These are phyloP conservation scores for Salix koriyanagi DNA, from an alignment of 345 rosid species.

Conservation along the genomic window DNA sequence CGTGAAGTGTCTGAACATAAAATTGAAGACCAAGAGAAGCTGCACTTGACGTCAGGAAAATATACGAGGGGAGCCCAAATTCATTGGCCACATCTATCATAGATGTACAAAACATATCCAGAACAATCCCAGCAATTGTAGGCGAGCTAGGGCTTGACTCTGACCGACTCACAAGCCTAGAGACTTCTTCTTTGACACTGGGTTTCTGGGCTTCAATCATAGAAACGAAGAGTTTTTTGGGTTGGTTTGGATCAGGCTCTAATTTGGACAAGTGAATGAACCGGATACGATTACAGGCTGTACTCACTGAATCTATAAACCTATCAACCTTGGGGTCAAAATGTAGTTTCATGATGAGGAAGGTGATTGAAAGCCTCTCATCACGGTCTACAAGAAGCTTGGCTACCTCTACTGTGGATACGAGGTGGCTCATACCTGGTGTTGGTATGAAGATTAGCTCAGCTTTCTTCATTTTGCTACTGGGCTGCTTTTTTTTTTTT, in stretches of 20 bases:
- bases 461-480: neutral
- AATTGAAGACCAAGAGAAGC: too few species aligned
- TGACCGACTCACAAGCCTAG: too few species aligned
- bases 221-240: neutral
- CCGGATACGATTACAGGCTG: neutral
- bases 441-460: neutral
- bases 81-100: too few species aligned
- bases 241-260: neutral
- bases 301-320: neutral
- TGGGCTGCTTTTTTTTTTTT: too few species aligned
- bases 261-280: neutral
- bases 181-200: too few species aligned
- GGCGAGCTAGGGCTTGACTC: too few species aligned
- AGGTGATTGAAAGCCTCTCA: neutral
- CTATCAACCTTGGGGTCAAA: neutral
- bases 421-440: neutral
- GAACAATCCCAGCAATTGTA: too few species aligned
- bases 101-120: too few species aligned
- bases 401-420: neutral
- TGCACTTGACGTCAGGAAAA: too few species aligned
- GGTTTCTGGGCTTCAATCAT: neutral
- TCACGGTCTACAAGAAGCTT: neutral
- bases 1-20: too few species aligned
- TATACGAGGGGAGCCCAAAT: too few species aligned
- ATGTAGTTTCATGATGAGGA: neutral